These are phyloP conservation scores for Pseudocercospora vitis DNA, from an alignment of 2,329 filamentous ascomycete species.

Conservation along the genomic window DNA sequence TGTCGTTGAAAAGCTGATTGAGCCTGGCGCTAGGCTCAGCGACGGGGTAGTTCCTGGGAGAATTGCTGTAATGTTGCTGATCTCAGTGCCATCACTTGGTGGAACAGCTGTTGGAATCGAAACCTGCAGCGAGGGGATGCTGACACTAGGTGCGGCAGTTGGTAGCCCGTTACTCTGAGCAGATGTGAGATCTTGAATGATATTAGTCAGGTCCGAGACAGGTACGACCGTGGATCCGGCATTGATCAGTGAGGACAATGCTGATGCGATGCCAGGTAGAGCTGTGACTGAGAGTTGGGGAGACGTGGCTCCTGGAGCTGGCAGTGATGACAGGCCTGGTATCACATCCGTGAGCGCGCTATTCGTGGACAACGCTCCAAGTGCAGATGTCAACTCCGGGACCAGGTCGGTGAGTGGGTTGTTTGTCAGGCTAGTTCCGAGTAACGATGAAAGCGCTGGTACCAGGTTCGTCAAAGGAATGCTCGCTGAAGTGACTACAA, in stretches of 20 bases:
- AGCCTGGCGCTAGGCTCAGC: not conserved
- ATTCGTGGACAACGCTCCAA: not conserved
- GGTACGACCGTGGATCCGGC: not conserved
- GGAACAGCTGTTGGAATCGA: slow-evolving; percentile 5
- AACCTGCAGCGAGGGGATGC: not conserved
- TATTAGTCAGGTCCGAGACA: not conserved
- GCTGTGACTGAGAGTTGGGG: not conserved
- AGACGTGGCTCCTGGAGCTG: not conserved
- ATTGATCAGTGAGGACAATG: not conserved
- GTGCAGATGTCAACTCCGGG: not conserved
- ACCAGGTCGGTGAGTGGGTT: not conserved
- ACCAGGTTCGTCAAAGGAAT: not conserved
- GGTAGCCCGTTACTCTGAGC: no score
- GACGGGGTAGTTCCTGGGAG: not conserved
- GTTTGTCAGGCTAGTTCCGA: not conserved
- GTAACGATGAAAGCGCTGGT: slow-evolving; percentile 1
- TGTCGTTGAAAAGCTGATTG: not conserved
- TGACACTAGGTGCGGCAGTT: no score
- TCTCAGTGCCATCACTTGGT: not conserved
- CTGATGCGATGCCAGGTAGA: not conserved
- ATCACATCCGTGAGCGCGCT: not conserved
- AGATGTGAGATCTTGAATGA: no score
- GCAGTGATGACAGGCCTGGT: slow-evolving; percentile 5
- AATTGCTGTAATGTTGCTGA: not conserved
- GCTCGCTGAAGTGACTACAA: not conserved